Evolutionary conservation across 176 grass and related monocot genomes (phyloP), one percentile per base, ranked within the genome.

Genomic region (Oryza glaberrima): DNA sequence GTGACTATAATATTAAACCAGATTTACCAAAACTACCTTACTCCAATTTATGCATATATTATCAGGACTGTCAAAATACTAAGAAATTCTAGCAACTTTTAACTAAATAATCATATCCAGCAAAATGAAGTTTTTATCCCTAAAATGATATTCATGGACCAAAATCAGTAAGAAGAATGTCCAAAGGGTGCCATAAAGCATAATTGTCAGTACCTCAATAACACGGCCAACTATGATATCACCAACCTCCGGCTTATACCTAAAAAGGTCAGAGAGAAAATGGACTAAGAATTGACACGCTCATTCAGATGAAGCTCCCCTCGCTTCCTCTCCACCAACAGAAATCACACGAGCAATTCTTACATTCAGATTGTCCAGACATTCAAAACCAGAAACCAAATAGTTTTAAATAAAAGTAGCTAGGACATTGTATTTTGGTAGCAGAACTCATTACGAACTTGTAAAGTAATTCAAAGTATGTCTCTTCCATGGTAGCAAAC

Each of bases 171-270:
- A 72, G 6, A 77, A 73, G 54, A 48, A 81, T 15, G 4, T 73
- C 1, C 5, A 82, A 70, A 82, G 10, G 35, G 32, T 85, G 7
- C 70, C 17, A 66, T 0, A 77, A 63, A 49, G 1, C 36, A 73
- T 5, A 34, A 80, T 47, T 66, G 41, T 13, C 48, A 73, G 83
- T 26, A 99, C 96, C 90, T 99, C 93, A 74, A 96, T 94, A 41
- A 99, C 96, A 67, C 93, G 93, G 43, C 96, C 96, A 76, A 99
- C 94, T 88, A 99, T 96, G 67, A 99, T 99, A 89, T 99, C 94
- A n/a, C 97, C 97, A 80, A 96, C 90, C 81, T 99, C 97, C 0
- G 94, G 97, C 76, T 99, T 99, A 81, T 99, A 99, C 84, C 91
- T 99, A 69, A 70, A 84, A 67, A 71, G 16, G 30, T 65, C 11